Conservation (phyloP, 2,329 filamentous ascomycete species). For the Stagonosporopsis vannaccii region DNA sequence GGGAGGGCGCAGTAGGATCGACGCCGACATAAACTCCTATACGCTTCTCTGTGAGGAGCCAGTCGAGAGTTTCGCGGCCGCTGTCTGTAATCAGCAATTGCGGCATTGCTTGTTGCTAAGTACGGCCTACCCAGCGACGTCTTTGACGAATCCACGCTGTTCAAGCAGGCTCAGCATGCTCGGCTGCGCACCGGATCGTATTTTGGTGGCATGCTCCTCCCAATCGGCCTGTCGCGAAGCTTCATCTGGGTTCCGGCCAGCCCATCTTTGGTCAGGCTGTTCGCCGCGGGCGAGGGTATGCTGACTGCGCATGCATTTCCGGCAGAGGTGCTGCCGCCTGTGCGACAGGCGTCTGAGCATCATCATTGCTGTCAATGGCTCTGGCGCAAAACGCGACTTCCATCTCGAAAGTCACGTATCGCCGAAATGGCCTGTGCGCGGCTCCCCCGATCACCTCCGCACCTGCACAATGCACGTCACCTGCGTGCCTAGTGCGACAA, state of each 20-base stretch:
- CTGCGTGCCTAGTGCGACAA: conserved; percentile 24
- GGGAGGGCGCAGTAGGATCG: conserved; percentile 79
- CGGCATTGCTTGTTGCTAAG: not conserved
- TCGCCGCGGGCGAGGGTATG: conserved; percentile 24
- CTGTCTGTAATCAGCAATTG: conserved; percentile 31
- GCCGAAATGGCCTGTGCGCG: conserved; percentile 5
- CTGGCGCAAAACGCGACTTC: conserved; percentile 13
- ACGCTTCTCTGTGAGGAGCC: conserved; percentile 69
- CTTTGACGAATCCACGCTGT: conserved; percentile 76
- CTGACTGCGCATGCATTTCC: conserved; percentile 37
- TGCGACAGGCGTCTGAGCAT: conserved; percentile 39
- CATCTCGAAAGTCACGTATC: conserved; percentile 11
- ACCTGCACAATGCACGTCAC: conserved; percentile 26
- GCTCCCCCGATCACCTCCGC: conserved; percentile 36
- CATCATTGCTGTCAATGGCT: conserved; percentile 40
- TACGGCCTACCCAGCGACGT: conserved; percentile 72
- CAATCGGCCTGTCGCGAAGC: conserved; percentile 30
- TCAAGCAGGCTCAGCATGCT: conserved; percentile 70
- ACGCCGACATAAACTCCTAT: conserved; percentile 81
- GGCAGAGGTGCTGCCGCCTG: conserved; percentile 36
- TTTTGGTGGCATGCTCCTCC: conserved; percentile 38
- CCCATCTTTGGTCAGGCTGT: conserved; percentile 32
- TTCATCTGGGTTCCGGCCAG: conserved; percentile 25
- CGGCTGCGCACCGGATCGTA: conserved; percentile 40
- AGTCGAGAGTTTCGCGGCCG: conserved; percentile 63